Base-by-base conservation (phyloP, 2,329 filamentous ascomycete genomes). In the Clonostachys rosea region DNA sequence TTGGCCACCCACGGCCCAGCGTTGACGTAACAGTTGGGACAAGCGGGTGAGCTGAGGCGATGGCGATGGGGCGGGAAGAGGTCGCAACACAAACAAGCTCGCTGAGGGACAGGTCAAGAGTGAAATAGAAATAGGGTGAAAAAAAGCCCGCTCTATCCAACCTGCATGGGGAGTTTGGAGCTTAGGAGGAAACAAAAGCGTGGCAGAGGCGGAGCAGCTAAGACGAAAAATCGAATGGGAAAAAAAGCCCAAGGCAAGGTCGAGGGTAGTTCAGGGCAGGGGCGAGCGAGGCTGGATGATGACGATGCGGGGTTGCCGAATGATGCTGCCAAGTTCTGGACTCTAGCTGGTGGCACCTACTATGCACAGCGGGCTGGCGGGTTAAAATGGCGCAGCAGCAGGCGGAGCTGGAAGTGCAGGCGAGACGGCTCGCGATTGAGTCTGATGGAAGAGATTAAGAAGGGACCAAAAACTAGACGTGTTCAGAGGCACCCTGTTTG, bases 1-100 rank as follows among this genome's bases (percentile, higher is more conserved):
- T 30, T 30, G 24, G 24, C 24, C 24, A 2, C 24, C 24, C 8
- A 30, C 24, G 52, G 20, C 17, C 34, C 50, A 54, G 56, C 59
- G 56, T 57, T 44, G 35, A 44, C 36, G 44, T 37, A 44, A 43
- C 46, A 44, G 40, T 43, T 11, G 16, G 18, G 37, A 24, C 18
- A 20, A 39, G 46, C 42, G 33, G 30, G 12, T 39, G n/a, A 9
- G 40, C 20, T 33, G 46, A 41, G 20, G 12, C n/a, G 24, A n/a
- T 13, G 37, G n/a, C 37, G 37, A n/a, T 30, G 24, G 24, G 24
- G 24, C 24, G 40, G 20, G 40, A 42, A 30, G 40, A 20, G 2
- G n/a, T 11, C 14, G 16, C 20, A 30, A 36, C 10, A 44, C 16
- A 37, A 30, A 30, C 24, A 33, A 40, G 16, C 13, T 40, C 9